Evolutionary conservation across 1,284 basidiomycete species (phyloP), one percentile per base, ranked within the genome.

Genomic region (Ceratobasidium sp.): DNA sequence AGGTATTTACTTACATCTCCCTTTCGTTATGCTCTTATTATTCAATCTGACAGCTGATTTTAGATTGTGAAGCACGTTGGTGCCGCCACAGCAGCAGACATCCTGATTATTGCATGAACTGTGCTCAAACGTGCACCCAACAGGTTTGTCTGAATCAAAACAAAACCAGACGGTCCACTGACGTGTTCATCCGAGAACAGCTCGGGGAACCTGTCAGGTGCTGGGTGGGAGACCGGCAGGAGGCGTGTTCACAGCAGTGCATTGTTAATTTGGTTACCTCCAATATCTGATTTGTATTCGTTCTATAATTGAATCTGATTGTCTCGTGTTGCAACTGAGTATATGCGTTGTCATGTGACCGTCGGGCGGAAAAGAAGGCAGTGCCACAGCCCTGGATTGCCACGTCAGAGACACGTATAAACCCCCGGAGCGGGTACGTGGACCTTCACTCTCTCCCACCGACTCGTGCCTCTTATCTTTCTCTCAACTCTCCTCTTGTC

Each of bases 331-430:
- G n/a, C n/a, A n/a, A 35, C 32, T 64, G 63, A 66, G 47, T 66
- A 32, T 54, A 66, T 66, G 63, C 63, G 63, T 55, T 55, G 52
- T 30, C 52, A 55, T 30, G 52, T 55, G 52, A 55, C 32, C 26
- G 21, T 57, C 8, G 54, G n/a, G n/a, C n/a, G n/a, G n/a, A n/a
- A n/a, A n/a, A n/a, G n/a, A n/a, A 30, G 26, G 63, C 50, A 35
- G 58, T 41, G 63, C 14, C 16, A 32, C 55, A 47, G 32, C 43
- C 62, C 32, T 55, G 63, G 63, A 44, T 35, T 69, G 64, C 64
- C 64, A 69, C 64, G 64, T 69, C 50, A 57, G 32, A 69, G 52
- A 57, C 52, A 69, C 50, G 52, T 69, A 69, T 55, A 69, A 41
- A 38, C 32, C 47, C 21, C 32, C 43, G 50, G 50, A 21, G 52